phyloP scores from a whole-genome alignment of 2,329 filamentous ascomycete genomes.

The Dactylonectria estremocensis region DNA sequence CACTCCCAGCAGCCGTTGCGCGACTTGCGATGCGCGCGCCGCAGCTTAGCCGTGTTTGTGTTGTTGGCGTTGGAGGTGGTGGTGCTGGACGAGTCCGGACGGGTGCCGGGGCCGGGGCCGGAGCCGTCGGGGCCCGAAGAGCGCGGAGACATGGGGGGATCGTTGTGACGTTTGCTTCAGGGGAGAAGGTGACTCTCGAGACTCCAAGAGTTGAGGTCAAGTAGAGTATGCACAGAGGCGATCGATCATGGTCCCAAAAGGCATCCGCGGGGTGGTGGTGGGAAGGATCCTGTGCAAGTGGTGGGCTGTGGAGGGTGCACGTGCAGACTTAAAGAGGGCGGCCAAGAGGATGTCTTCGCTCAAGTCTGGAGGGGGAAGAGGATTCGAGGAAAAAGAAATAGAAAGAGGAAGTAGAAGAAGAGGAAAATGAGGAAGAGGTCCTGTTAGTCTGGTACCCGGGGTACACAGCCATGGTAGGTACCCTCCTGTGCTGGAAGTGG shows the following conservation, averaged over 20 bases:
- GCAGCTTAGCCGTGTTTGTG: constrained; percentile 46
- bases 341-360: too few relatives aligned
- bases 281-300: neutral
- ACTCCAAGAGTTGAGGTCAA: constrained; percentile 12
- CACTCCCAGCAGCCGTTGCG: constrained; percentile 59
- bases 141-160: constrained; percentile 40
- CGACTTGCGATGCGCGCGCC: constrained; percentile 59
- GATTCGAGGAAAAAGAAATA: too few relatives aligned
- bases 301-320: neutral
- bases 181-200: neutral
- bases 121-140: constrained; percentile 32
- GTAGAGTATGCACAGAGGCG: constrained; percentile 13
- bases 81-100: constrained; percentile 19
- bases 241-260: neutral
- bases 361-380: too few relatives aligned
- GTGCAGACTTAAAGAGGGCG: too few relatives aligned
- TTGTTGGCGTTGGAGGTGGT: neutral
- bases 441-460: neutral
- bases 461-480: neutral
- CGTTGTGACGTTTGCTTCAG: neutral
- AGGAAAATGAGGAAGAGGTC: neutral
- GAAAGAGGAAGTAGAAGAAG: neutral
- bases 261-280: neutral
- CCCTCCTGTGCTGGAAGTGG: neutral
- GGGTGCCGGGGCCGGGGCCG: constrained; percentile 33